Evolutionary conservation across 306 rosid genomes (phyloP), one percentile per base, ranked within the genome.

Genomic region (Medicago truncatula): DNA sequence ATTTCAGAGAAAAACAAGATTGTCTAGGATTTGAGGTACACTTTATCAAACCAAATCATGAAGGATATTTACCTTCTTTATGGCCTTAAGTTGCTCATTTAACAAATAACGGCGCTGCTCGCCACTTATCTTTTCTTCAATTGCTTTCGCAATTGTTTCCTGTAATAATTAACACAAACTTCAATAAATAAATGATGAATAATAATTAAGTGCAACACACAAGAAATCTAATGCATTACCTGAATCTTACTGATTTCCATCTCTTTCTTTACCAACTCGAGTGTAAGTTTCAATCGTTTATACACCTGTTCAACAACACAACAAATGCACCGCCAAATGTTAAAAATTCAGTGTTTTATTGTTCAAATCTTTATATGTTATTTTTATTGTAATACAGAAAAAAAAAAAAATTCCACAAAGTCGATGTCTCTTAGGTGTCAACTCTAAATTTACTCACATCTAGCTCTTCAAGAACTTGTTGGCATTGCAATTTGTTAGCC

Each of bases 81-180:
- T 96, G 82, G 99, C 99, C 86, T 96, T 96, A 46, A 96, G 97
- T 71, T 96, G 98, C 89, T 96, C 98, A 28, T 90, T 96, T 82
- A 96, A 78, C 82, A 96, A 86, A 81, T 90, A 96, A 50, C 99
- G 97, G 53, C 99, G 97, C 79, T 96, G 99, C 85, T 96, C 99
- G 75, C 97, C 91, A 72, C 97, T 96, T 78, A 96, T 96, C 87
- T 96, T 96, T 81, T 96, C 99, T 84, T 96, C 99, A 82, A 96
- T 96, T 69, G 98, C 98, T 87, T 96, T 96, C 8, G 99, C 99
- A 84, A 96, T 96, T 73, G 96, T 84, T 88, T 96, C 99, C 99
- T 92, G 74, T 17, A 77, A 84, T 17, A 67, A 84, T 63, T 21
- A 40, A 74, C 56, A 11, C n/a, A 44, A 25, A 68, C 21, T 80